Evolutionary conservation across 129 eudicot genomes (phyloP).

Genomic region (Chrysanthemum lavandulifolium): DNA sequence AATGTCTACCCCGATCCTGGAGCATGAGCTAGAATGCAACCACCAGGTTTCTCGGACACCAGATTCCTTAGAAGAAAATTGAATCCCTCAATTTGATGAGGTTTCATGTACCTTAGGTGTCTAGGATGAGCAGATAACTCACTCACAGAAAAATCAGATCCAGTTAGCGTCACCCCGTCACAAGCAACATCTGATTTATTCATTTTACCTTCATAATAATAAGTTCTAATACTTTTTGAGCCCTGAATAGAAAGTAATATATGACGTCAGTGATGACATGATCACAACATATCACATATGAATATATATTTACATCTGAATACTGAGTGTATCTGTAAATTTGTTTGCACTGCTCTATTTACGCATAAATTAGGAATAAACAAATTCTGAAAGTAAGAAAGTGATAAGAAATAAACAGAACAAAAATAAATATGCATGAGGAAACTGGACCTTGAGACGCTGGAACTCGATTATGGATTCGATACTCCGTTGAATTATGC

Average conservation of each 20-base stretch:
- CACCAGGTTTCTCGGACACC: conserved; percentile 76
- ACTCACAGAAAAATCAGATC: conserved; percentile 34
- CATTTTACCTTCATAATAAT: conserved; percentile 44
- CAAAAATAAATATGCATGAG: neutral
- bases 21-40: conserved; percentile 95
- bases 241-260: conserved; percentile 20
- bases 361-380: neutral
- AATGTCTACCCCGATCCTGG: conserved; percentile 96
- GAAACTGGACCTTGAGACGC: too few relatives aligned
- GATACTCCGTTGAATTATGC: too few relatives aligned
- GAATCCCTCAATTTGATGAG: conserved; percentile 88
- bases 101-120: conserved; percentile 81
- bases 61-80: conserved; percentile 73
- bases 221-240: conserved; percentile 54
- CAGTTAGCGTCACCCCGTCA: conserved; percentile 40
- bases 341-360: neutral
- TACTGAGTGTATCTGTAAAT: neutral
- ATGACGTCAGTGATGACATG: conserved; percentile 7
- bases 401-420: neutral
- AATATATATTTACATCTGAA: neutral
- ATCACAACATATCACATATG: neutral
- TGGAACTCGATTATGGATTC: too few relatives aligned
- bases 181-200: conserved; percentile 28
- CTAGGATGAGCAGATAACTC: conserved; percentile 76
- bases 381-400: neutral